Evolutionary conservation across 2,329 filamentous ascomycete species (phyloP), one percentile per base, ranked within the genome.

Genomic region (Phaeosphaeria sp.): DNA sequence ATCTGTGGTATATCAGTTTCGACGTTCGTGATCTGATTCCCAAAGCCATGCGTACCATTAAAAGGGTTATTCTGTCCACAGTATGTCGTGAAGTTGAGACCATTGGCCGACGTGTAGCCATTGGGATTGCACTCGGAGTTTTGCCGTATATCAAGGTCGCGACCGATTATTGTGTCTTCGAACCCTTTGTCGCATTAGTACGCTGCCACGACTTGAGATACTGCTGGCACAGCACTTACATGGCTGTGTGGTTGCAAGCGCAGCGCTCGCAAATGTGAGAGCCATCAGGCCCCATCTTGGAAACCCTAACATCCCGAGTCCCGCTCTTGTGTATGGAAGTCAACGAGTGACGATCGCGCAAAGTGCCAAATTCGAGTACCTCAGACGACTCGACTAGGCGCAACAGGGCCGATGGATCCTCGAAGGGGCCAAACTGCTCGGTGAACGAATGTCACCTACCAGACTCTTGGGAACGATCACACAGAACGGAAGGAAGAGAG

Each of bases 1-100:
- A 58, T 73, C 69, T 70, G 27, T 17, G 18, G 20, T 23, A 23
- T 56, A 27, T 68, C 27, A 65, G 54, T 13, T 7, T 13, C 47
- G 10, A 20, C 25, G 2, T 15, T 10, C 33, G 47, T 17, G 27
- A 1, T 22, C 3, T 23, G n/a, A 27, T 36, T 27, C 18, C 15
- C 33, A 20, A 23, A 17, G 6, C 33, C 5, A 23, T 13, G 54
- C 60, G 42, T 39, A 73, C 72, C 72, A 46, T 72, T 71, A 15
- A 53, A 59, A 4, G 64, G 64, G n/a, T 71, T 72, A 52, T 72
- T 72, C 25, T 69, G 55, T 2, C 66, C 59, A 58, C 72, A 75
- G 52, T 71, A 69, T 18, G 63, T 68, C 6, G 71, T 72, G 50
- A 74, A 75, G 54, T 66, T 69, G 33, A 73, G 58, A 6, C 72